A percentile compares a stretch with the other conserved stretches of the same genome.
These are phyloP conservation scores for Alternaria postmessia DNA, from an alignment of 2,329 filamentous ascomycete genomes.

Conservation along the genomic window DNA sequence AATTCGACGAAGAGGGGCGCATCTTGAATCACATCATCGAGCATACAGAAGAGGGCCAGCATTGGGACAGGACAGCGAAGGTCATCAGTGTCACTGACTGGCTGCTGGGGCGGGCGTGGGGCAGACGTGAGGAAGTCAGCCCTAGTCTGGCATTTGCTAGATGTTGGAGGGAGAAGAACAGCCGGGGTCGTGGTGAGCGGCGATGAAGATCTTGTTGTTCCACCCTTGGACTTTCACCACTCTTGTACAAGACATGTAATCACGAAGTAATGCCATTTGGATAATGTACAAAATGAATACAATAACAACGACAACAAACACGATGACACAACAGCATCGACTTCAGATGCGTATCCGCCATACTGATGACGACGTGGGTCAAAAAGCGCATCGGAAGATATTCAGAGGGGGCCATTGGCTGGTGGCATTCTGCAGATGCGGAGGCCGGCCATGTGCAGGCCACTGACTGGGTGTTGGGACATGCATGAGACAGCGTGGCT, in stretches of 20 bases:
- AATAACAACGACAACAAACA: slow-evolving; percentile 5
- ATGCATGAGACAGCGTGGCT: slow-evolving; percentile 22
- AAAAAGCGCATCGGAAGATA: not conserved
- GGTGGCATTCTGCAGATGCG: slow-evolving; percentile 7
- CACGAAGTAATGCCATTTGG: slow-evolving; percentile 19
- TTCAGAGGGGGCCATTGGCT: not conserved
- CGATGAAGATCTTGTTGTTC: not conserved
- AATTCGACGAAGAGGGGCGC: slow-evolving; percentile 87
- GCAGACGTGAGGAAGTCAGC: slow-evolving; percentile 54
- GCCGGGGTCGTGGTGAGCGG: slow-evolving; percentile 1
- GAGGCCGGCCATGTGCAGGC: slow-evolving; percentile 24
- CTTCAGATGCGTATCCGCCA: slow-evolving; percentile 1
- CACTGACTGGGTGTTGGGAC: slow-evolving; percentile 17
- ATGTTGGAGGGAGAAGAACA: slow-evolving; percentile 24
- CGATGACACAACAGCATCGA: not conserved
- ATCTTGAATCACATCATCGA: slow-evolving; percentile 92
- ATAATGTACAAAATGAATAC: not conserved
- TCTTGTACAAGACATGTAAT: slow-evolving; percentile 39
- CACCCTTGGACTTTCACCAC: slow-evolving; percentile 7
- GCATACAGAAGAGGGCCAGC: slow-evolving; percentile 82
- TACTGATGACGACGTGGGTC: not conserved
- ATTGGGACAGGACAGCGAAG: slow-evolving; percentile 84
- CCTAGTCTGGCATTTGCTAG: slow-evolving; percentile 54
- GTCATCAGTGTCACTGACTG: slow-evolving; percentile 95
- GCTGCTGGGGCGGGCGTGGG: slow-evolving; percentile 81